These are phyloP conservation scores for Trametes pubescens DNA, from an alignment of 1,284 basidiomycete genomes.

Conservation along the genomic window DNA sequence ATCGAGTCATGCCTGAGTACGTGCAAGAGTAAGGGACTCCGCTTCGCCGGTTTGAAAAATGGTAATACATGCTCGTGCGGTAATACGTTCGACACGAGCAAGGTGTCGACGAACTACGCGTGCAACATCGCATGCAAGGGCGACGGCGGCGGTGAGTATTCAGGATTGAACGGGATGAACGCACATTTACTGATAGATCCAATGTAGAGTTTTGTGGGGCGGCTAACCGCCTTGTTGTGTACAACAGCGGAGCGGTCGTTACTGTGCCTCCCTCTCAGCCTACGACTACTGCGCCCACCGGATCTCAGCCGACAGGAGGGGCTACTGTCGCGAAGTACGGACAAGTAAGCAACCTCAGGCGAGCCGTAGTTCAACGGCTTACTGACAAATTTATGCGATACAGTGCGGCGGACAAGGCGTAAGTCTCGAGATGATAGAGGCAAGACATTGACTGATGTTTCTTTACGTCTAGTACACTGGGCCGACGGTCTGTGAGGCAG, in stretches of 20 bases:
- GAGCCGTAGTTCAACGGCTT: background rate
- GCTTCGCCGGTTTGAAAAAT: conserved; percentile 18
- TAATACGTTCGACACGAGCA: conserved; percentile 19
- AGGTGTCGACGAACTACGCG: conserved; percentile 17
- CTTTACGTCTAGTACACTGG: conserved; percentile 13
- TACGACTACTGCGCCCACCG: background rate
- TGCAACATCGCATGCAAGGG: conserved; percentile 20
- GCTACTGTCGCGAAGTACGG: conserved; percentile 16
- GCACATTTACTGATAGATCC: background rate
- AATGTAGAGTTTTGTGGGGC: conserved; percentile 19
- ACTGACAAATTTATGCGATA: too few relatives aligned
- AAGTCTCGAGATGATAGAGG: background rate
- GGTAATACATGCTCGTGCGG: conserved; percentile 21
- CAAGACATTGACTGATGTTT: background rate
- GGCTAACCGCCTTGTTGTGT: conserved; percentile 19
- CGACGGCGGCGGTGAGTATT: conserved; percentile 2
- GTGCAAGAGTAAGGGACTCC: conserved; percentile 16
- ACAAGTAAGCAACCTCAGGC: background rate
- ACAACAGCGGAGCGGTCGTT: conserved; percentile 13
- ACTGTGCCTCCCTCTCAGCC: conserved; percentile 13
- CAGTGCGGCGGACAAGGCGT: conserved; percentile 20
- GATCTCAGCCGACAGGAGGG: background rate
- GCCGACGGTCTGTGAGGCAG: conserved; percentile 1
- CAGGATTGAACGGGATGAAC: background rate
- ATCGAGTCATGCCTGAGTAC: conserved; percentile 18